Base-by-base conservation (phyloP, 768 basidiomycete genomes). In the Mrakia blollopis region DNA sequence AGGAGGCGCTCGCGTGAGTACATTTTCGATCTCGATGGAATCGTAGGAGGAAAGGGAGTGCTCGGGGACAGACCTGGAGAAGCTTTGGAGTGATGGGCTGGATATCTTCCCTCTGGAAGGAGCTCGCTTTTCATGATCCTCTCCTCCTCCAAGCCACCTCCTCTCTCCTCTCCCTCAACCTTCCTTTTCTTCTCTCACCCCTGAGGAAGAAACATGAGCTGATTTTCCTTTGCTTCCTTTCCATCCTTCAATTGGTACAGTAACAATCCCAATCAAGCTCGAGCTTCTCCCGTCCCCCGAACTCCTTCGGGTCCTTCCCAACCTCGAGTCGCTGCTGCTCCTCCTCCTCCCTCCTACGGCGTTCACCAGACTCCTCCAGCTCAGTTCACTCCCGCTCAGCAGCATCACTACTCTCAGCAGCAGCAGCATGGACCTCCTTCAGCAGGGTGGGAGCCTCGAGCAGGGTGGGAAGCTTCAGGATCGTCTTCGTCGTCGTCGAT, bases 291-390 rank as follows among this genome's bases (percentile, higher is more conserved):
- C 23, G 35, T 25, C 35, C 37, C 39, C n/a, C 39, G 35, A 25
- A 41, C 65, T n/a, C 65, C 65, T 14, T 68, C 65, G 39, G 37
- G 39, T 14, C 39, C 65, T 23, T 68, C 65, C 37, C 35, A 39
- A 39, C 37, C 39, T 41, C 35, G 37, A 37, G 39, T 13, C 37
- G 65, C 25, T n/a, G n/a, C 23, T 28, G n/a, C n/a, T 41, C 25
- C 65, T 37, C 32, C 35, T 41, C 65, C 57, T 25, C 9, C 65
- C 65, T 35, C 35, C 25, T 21, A n/a, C 37, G 35, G 39, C 10
- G 63, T 65, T n/a, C 65, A 68, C 39, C 35, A 68, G 0, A 68
- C 65, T 35, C 65, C 65, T n/a, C 65, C 65, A 35, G 35, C 65
- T 68, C 65, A 68, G 39, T 39, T 39, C 65, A 35, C 13, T 7